Base-by-base conservation (phyloP, 2,329 filamentous ascomycete genomes). In the Fusarium albosuccineum region DNA sequence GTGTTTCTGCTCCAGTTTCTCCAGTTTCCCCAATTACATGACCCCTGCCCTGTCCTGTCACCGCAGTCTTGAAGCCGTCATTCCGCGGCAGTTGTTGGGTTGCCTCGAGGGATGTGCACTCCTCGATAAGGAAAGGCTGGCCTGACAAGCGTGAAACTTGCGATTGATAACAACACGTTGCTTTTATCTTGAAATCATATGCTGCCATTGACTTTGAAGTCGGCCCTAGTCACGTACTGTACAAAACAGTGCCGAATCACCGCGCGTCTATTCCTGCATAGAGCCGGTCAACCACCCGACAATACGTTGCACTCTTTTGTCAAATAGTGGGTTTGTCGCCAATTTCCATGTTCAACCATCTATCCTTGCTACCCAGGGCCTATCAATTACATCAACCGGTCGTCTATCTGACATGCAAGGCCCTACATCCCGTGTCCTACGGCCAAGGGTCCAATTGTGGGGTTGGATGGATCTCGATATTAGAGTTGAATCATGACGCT, bases 401-500 rank as follows among this genome's bases (percentile, higher is more conserved):
- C 30, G 30, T 30, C 17, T 41, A 22, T 41, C 26, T 34, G 6
- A 34, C 6, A 29, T 42, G 9, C 40, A 42, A 53, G 33, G 40
- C 34, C 55, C 13, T n/a, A 22, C 40, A 42, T 16, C 17, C 27
- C 26, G 14, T 14, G 11, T 13, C 13, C n/a, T 27, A 44, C 41
- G 17, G 14, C 30, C 29, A 34, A 37, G 34, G 17, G 63, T 62
- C 57, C 57, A 48, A 26, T 41, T 41, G 48, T 30, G 52, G 57
- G 42, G 37, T 9, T 9, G 8, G 51, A 55, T 63, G 60, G 53
- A 52, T 22, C 62, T 63, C 40, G 53, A 16, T 50, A 26, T 50
- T 62, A 62, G 27, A 66, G 66, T 68, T 68, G 60, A 42, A 33
- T 10, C 54, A 60, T 67, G 62, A 69, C 62, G 66, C 66, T 69